Conservation (phyloP, 2,329 filamentous ascomycete species). For the Colletotrichum chrysophilum region DNA sequence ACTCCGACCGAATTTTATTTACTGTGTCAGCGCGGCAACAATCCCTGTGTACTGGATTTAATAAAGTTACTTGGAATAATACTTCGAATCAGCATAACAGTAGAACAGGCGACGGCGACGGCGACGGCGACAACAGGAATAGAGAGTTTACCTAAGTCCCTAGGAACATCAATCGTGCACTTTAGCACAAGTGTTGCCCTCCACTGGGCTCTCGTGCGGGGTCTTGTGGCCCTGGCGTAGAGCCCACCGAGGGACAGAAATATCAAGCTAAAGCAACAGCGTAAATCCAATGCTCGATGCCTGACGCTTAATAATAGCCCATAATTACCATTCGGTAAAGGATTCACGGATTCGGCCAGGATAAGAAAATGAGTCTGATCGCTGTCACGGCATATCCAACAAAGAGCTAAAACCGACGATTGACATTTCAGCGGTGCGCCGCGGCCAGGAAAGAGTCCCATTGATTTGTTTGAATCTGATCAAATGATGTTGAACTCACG, state of each 20-base stretch:
- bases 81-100: neutral
- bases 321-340: neutral
- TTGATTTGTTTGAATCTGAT: neutral
- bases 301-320: neutral
- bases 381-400: neutral
- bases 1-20: neutral
- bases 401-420: neutral
- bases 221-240: neutral
- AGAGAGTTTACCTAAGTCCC: neutral
- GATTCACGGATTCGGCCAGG: neutral
- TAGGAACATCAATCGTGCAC: neutral
- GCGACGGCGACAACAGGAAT: neutral
- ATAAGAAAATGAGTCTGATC: neutral
- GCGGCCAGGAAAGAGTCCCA: neutral
- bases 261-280: neutral
- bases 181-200: neutral
- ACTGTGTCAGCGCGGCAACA: neutral
- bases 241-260: neutral
- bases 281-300: neutral
- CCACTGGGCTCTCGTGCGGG: neutral
- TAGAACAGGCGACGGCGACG: neutral
- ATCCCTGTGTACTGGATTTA: neutral
- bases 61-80: neutral
- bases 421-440: neutral
- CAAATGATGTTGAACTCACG: neutral